A percentile compares a stretch with the other conserved stretches of the same genome.
Evolutionary conservation across 257 asterid species (phyloP).

Genomic region (Fraxinus cuspidata): DNA sequence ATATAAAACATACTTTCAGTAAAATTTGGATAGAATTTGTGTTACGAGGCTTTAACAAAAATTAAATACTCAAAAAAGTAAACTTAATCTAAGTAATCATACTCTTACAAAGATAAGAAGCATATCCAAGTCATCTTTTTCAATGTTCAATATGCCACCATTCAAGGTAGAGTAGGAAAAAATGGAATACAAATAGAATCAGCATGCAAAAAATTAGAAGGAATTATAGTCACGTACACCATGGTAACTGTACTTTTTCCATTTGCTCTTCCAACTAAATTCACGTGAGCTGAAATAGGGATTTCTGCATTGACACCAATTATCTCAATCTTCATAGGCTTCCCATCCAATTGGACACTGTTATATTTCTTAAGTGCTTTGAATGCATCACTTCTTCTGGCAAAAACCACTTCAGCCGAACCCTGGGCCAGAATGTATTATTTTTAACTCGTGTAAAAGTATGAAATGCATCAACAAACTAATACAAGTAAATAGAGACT

Average conservation of each 20-base stretch:
- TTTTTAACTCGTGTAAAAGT: background rate
- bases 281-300: slow-evolving; percentile 69
- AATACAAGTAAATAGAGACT: background rate
- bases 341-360: slow-evolving; percentile 86
- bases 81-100: background rate
- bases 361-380: slow-evolving; percentile 77
- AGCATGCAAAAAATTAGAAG: background rate
- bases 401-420: slow-evolving; percentile 79
- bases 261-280: slow-evolving; percentile 64
- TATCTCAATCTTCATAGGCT: slow-evolving; percentile 85
- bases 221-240: slow-evolving; percentile 45
- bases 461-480: background rate
- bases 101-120: background rate
- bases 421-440: slow-evolving; percentile 44
- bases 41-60: background rate
- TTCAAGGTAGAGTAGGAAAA: background rate
- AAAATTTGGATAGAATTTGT: background rate
- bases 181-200: background rate
- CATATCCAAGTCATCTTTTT: background rate
- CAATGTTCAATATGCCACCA: background rate
- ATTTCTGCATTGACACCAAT: slow-evolving; percentile 50
- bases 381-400: slow-evolving; percentile 80
- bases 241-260: slow-evolving; percentile 61
- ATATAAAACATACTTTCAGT: background rate
- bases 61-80: background rate